These are phyloP conservation scores for Apiotrichum veenhuisii DNA, from an alignment of 1,284 basidiomycete species.

Conservation along the genomic window DNA sequence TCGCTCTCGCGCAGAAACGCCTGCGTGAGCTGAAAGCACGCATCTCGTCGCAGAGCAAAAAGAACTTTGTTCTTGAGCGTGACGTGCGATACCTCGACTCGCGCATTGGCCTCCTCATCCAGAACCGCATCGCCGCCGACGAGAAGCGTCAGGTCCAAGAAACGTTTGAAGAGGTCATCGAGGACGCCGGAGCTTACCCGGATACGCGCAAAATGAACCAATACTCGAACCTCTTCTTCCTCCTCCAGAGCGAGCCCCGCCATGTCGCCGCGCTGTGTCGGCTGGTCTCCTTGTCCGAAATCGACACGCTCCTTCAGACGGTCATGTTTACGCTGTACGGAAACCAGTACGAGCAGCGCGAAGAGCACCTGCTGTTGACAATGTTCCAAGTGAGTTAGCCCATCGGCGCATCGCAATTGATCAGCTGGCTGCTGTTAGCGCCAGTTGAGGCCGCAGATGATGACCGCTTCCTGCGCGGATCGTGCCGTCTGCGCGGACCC, in stretches of 20 bases:
- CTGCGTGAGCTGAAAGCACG: conserved; percentile 93
- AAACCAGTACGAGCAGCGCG: conserved; percentile 97
- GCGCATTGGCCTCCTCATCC: conserved; percentile 93
- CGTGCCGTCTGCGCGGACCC: too few relatives aligned
- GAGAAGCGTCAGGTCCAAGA: conserved; percentile 94
- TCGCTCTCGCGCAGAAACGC: conserved; percentile 95
- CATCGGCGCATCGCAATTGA: background rate
- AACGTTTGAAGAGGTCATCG: conserved; percentile 90
- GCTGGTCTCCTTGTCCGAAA: conserved; percentile 92
- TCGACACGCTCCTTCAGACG: conserved; percentile 97
- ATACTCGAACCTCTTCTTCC: conserved; percentile 98
- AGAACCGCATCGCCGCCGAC: conserved; percentile 94
- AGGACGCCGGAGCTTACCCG: conserved; percentile 68
- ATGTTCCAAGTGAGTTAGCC: conserved; percentile 71
- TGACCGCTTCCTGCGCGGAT: too few relatives aligned
- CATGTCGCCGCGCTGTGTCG: conserved; percentile 95
- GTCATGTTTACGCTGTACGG: conserved; percentile 99
- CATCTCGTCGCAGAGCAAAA: conserved; percentile 97
- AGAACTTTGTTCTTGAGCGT: conserved; percentile 97
- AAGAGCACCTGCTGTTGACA: conserved; percentile 95
- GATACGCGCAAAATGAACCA: conserved; percentile 87
- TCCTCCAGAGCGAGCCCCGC: conserved; percentile 93
- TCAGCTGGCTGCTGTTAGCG: too few relatives aligned
- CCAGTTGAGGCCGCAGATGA: too few relatives aligned
- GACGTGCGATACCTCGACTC: conserved; percentile 98